A percentile compares a stretch with the other conserved stretches of the same genome.
Conservation (phyloP, 768 basidiomycete species). For the Pisolithus marmoratus region DNA sequence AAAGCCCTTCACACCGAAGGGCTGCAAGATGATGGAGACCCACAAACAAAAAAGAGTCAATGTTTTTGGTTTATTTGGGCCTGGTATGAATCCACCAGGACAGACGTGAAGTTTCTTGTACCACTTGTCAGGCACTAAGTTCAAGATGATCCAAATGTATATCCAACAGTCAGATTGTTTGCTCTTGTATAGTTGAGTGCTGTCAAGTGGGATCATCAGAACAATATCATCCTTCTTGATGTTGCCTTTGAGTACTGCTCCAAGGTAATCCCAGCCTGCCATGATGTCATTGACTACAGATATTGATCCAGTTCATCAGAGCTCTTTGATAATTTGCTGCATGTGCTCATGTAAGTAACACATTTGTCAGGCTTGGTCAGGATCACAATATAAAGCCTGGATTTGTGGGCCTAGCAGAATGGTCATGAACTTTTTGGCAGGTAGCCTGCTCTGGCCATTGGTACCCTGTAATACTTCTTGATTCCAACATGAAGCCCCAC, state of each 20-base stretch:
- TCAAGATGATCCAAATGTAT: conserved; percentile 32
- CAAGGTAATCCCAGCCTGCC: conserved; percentile 1
- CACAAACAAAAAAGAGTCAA: too few relatives aligned
- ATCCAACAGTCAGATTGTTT: conserved; percentile 28
- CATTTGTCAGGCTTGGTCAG: neutral
- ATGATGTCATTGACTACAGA: conserved; percentile 5
- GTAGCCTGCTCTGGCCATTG: conserved; percentile 3
- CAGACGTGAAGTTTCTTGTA: conserved; percentile 29
- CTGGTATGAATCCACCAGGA: conserved; percentile 28
- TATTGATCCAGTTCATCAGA: neutral
- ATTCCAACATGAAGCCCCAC: conserved; percentile 20
- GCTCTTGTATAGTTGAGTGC: conserved; percentile 29
- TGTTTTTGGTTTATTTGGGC: too few relatives aligned
- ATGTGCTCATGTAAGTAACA: conserved; percentile 2
- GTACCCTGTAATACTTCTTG: neutral
- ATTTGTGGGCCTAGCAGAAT: conserved; percentile 16
- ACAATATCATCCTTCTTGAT: conserved; percentile 20
- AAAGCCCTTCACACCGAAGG: too few relatives aligned
- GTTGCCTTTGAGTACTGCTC: neutral
- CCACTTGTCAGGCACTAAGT: conserved; percentile 23
- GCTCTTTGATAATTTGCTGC: conserved; percentile 2
- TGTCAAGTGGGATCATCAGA: conserved; percentile 33
- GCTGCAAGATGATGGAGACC: too few relatives aligned
- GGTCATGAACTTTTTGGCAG: conserved; percentile 8
- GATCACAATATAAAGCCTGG: conserved; percentile 30